phyloP scores from a whole-genome alignment of 495 filamentous ascomycete species.

The Xylaria intraflava region DNA sequence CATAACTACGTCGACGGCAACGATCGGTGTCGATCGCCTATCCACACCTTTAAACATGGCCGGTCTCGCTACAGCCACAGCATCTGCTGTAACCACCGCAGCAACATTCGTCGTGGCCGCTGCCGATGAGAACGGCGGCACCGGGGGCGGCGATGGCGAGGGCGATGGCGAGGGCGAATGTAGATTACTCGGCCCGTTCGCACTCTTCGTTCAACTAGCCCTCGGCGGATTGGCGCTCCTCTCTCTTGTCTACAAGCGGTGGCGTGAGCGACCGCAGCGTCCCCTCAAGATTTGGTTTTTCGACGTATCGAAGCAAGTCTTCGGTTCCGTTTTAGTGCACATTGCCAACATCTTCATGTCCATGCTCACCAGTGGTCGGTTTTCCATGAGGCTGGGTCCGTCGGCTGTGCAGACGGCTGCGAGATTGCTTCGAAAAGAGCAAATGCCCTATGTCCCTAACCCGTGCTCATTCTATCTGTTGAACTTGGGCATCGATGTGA shows the following conservation, averaged over 20 bases:
- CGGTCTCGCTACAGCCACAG: constrained; percentile 21
- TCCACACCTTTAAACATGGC: constrained; percentile 24
- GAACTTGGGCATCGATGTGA: constrained; percentile 92
- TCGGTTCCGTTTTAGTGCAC: constrained; percentile 85
- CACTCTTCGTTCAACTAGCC: constrained; percentile 79
- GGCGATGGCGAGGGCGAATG: constrained; percentile 56
- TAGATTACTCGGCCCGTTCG: constrained; percentile 75
- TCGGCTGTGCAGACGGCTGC: constrained; percentile 28
- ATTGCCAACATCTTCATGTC: constrained; percentile 90
- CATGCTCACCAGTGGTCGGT: constrained; percentile 81
- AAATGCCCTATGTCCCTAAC: constrained; percentile 66
- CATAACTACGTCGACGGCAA: constrained; percentile 19
- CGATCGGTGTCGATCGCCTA: constrained; percentile 24
- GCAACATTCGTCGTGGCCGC: not conserved
- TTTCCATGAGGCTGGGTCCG: constrained; percentile 46
- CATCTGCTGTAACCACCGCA: constrained; percentile 26
- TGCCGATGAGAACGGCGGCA: not conserved
- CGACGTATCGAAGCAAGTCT: constrained; percentile 95
- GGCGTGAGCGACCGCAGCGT: constrained; percentile 82
- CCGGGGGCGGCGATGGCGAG: constrained; percentile 12
- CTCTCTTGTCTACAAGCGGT: constrained; percentile 87
- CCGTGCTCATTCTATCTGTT: constrained; percentile 94
- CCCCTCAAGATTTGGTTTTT: constrained; percentile 95
- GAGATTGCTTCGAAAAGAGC: constrained; percentile 33
- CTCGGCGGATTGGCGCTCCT: constrained; percentile 78